Conservation (phyloP, 1,284 basidiomycete genomes). For the Melampsora medusae region DNA sequence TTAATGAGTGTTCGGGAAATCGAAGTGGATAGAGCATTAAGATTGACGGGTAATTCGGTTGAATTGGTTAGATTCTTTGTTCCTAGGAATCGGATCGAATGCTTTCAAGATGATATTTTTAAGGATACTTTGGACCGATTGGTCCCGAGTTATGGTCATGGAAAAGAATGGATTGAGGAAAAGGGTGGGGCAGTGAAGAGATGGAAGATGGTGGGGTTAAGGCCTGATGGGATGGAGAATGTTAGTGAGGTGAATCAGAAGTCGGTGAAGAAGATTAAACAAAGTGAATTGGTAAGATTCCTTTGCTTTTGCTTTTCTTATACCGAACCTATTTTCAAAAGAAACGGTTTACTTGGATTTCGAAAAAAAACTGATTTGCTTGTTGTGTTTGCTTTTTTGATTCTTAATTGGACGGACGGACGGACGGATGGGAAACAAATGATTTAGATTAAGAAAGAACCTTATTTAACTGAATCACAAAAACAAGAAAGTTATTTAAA, state of each 20-base stretch:
- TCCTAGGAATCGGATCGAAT: constrained; percentile 57
- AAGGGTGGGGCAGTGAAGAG: background rate
- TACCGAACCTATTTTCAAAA: too few species aligned
- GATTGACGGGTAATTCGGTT: constrained; percentile 83
- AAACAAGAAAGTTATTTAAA: constrained; percentile 32
- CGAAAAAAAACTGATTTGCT: background rate
- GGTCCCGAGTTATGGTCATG: constrained; percentile 47
- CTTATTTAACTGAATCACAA: constrained; percentile 33
- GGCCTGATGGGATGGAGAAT: constrained; percentile 55
- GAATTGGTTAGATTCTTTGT: constrained; percentile 58
- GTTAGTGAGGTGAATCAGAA: constrained; percentile 49
- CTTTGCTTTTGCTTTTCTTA: too few species aligned
- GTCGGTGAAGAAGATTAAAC: constrained; percentile 1
- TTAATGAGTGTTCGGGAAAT: constrained; percentile 62
- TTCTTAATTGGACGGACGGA: too few species aligned
- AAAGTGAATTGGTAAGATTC: constrained; percentile 29
- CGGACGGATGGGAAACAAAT: too few species aligned
- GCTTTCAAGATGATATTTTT: constrained; percentile 61
- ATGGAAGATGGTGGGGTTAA: constrained; percentile 48
- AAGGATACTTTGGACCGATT: constrained; percentile 54
- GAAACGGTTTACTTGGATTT: too few species aligned
- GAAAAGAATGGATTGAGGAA: constrained; percentile 27
- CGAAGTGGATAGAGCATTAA: constrained; percentile 64
- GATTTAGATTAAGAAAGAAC: constrained; percentile 29
- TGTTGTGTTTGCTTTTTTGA: background rate